Evolutionary conservation across 257 asterid genomes (phyloP), one percentile per base, ranked within the genome.

Genomic region (Solanum tarijense): DNA sequence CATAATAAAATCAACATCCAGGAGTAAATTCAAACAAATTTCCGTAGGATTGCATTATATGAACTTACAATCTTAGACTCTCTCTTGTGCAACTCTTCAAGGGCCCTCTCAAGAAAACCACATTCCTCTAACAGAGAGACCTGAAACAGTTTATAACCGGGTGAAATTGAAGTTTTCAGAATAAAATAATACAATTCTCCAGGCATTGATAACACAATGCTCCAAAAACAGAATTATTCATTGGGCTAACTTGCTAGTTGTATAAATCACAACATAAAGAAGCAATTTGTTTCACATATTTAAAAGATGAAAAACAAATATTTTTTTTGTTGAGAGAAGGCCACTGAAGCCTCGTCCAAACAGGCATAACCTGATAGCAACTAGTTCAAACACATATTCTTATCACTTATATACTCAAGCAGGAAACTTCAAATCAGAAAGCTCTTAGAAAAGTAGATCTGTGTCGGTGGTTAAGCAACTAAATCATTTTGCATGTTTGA

Each of bases 1-100:
- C 86, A 89, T 79, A 88, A 18, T 46, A 86, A 35, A 46, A 60
- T 88, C 84, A 84, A 41, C 58, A 41, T 66, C 20, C 76, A 41
- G 46, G 86, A 62, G 66, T 46, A 79, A 73, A 23, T 31, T 73
- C 55, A 72, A 46, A 81, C 76, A 82, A 65, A 85, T 16, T 82
- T 82, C 71, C 16, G 13, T 14, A 39, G 25, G 86, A 88, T 83
- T 88, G 68, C 55, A 46, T 84, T 41, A 88, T 27, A 55, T 83
- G 84, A 86, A 88, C 99, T 93, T 92, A 97, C 99, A 88, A 97
- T 95, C 92, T 94, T 97, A 89, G 88, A 85, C 89, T 96, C 99
- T 91, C 94, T 94, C 93, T 90, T 92, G 90, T 85, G 98, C 95
- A 97, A 92, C 94, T 95, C 99, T 94, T 93, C 94, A 41, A 97